Base-by-base conservation (phyloP, 2,329 filamentous ascomycete species). In the Ophiostoma tasmaniense region DNA sequence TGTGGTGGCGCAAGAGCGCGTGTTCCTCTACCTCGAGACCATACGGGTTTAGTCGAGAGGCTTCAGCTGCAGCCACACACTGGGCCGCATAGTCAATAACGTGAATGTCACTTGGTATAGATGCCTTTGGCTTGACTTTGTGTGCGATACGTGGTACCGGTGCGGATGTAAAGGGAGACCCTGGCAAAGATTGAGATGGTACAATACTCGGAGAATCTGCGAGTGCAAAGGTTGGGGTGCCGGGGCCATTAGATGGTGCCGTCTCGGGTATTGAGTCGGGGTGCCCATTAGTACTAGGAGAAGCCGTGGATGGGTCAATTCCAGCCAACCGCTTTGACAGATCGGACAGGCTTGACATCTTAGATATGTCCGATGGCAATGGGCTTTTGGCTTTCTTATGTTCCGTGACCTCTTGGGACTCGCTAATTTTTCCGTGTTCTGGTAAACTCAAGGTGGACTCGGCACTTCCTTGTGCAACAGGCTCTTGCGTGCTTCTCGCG, bases 1-100 rank as follows among this genome's bases (percentile, higher is more conserved):
- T 87, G 74, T 96, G 89, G 71, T 91, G 84, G 71, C 91, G 87
- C 55, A 99, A 81, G 70, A 97, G 83, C 70, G 85, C 81, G 76
- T 97, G 93, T 78, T 99, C 95, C 71, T 91, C 89, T 33, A 86
- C 84, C 78, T 98, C 93, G 52, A 99, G 81, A 13, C 90, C 89
- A 78, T 95, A 98, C 0, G 95, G 94, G 73, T 94, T 94, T 1
- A 99, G 83, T 69, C 95, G 85, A 55, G 92, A 97, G 10, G 91
- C 90, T 78, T 97, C 92, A 68, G 94, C 95, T 14, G 94, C 94
- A 67, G 89, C 85, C 70, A 97, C 90, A 76, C 93, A 97, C 80
- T 99, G 93, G 72, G 89, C 87, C n/a, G 92, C 94, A 79, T 97
- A 97, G 70, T 94, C 88, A 66, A 87, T 83, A 35, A 87, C 84